Conservation (phyloP, 495 filamentous ascomycete genomes). For the Jackrogersella minutella region DNA sequence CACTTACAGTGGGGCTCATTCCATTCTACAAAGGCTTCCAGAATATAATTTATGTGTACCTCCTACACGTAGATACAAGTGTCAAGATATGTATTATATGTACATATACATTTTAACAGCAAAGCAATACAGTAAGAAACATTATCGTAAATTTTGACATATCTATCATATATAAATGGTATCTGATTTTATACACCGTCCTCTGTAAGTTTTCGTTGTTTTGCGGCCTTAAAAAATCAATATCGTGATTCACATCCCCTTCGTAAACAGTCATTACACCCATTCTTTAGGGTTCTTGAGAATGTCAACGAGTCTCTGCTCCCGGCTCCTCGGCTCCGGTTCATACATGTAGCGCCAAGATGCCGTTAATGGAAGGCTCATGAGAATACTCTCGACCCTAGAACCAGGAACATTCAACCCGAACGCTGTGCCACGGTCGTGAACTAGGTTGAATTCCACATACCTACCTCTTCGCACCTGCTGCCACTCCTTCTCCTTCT, state of each 20-base stretch:
- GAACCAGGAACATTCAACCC: conserved; percentile 92
- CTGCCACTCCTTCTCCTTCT: conserved; percentile 92
- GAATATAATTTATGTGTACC: too few relatives aligned
- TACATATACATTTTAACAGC: not conserved
- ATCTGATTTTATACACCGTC: conserved; percentile 8
- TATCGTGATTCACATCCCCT: not conserved
- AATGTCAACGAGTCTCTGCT: conserved; percentile 81
- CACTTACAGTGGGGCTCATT: not conserved
- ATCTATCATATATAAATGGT: conserved; percentile 1
- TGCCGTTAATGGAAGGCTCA: conserved; percentile 94
- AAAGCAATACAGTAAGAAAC: not conserved
- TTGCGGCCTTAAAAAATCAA: conserved; percentile 10
- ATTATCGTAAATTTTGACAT: not conserved
- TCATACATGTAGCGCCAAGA: conserved; percentile 96
- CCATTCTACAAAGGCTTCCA: not conserved
- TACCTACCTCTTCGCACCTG: conserved; percentile 91
- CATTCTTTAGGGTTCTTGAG: conserved; percentile 87
- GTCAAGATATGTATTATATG: not conserved
- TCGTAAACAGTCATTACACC: conserved; percentile 63
- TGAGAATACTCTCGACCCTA: conserved; percentile 93
- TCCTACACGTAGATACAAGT: too few relatives aligned
- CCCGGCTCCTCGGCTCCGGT: conserved; percentile 74
- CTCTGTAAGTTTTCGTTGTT: conserved; percentile 10
- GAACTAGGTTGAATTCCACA: conserved; percentile 98
- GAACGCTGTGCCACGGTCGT: conserved; percentile 95